phyloP scores from a whole-genome alignment of 768 basidiomycete species.

The Russula earlei region DNA sequence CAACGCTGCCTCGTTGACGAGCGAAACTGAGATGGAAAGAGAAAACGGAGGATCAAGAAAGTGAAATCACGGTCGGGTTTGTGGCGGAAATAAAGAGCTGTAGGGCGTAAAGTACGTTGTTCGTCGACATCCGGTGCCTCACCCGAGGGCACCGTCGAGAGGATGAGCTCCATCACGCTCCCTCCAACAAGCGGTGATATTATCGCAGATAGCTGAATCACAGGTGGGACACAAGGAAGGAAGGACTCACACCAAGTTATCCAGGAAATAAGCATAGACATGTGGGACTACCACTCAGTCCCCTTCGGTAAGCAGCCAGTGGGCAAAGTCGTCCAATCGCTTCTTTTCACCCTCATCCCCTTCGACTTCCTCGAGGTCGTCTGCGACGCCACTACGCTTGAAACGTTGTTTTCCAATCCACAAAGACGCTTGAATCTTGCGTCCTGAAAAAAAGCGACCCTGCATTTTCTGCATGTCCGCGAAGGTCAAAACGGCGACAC shows the following conservation, averaged over 20 bases:
- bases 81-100: background rate
- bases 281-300: slow-evolving; percentile 34
- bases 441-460: slow-evolving; percentile 81
- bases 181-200: background rate
- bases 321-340: slow-evolving; percentile 79
- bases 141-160: background rate
- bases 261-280: slow-evolving; percentile 1
- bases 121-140: slow-evolving; percentile 1
- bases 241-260: background rate
- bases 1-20: background rate
- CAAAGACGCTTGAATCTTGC: slow-evolving; percentile 71
- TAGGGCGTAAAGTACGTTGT: background rate
- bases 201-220: background rate
- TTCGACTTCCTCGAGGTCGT: slow-evolving; percentile 46
- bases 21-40: background rate
- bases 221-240: slow-evolving; percentile 18
- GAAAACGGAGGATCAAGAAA: background rate
- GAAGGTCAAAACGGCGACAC: background rate
- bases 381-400: slow-evolving; percentile 59
- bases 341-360: slow-evolving; percentile 72
- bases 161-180: background rate
- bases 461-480: slow-evolving; percentile 71
- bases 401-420: slow-evolving; percentile 78
- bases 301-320: slow-evolving; percentile 78
- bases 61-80: background rate